Conservation (phyloP, 2,329 filamentous ascomycete genomes). For the Leptographium galeiforme region DNA sequence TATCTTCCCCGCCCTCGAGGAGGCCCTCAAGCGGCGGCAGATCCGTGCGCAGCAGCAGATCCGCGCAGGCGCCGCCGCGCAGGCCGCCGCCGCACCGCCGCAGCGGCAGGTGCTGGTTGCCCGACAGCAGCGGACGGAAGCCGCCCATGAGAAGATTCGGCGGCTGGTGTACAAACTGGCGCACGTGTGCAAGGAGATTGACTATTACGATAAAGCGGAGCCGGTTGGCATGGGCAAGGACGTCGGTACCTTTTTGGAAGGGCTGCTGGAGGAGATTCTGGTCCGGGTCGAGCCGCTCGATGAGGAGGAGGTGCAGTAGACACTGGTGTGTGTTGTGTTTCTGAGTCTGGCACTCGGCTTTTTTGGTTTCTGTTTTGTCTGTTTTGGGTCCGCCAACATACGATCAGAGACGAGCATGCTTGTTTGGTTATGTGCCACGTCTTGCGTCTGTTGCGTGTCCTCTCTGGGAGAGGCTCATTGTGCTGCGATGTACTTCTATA, state of each 20-base stretch:
- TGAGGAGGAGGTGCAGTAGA: conserved; percentile 41
- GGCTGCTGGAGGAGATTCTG: conserved; percentile 83
- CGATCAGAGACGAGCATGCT: background rate
- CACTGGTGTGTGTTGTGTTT: background rate
- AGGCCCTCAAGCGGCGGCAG: conserved; percentile 71
- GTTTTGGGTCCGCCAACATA: background rate
- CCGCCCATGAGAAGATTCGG: conserved; percentile 69
- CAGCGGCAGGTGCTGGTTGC: conserved; percentile 36
- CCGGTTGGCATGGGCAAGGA: conserved; percentile 91
- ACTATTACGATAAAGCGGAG: conserved; percentile 71
- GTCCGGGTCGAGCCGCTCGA: conserved; percentile 82
- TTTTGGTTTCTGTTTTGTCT: background rate
- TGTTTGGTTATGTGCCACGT: background rate
- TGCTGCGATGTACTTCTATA: background rate
- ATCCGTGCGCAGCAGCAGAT: conserved; percentile 43
- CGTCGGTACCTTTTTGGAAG: conserved; percentile 79
- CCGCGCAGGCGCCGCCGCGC: conserved; percentile 7
- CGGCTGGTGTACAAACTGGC: conserved; percentile 72
- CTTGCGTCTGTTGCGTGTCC: background rate
- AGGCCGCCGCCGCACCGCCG: conserved; percentile 5
- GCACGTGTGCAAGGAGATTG: conserved; percentile 77
- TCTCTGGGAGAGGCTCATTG: background rate
- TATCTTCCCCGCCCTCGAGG: conserved; percentile 82
- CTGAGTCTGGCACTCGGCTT: background rate
- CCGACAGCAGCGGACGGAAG: conserved; percentile 54